A percentile compares a stretch with the other conserved stretches of the same genome.
Evolutionary conservation across 202 grass and related monocot species (phyloP).

Genomic region (Miscanthus sacchariflorus): DNA sequence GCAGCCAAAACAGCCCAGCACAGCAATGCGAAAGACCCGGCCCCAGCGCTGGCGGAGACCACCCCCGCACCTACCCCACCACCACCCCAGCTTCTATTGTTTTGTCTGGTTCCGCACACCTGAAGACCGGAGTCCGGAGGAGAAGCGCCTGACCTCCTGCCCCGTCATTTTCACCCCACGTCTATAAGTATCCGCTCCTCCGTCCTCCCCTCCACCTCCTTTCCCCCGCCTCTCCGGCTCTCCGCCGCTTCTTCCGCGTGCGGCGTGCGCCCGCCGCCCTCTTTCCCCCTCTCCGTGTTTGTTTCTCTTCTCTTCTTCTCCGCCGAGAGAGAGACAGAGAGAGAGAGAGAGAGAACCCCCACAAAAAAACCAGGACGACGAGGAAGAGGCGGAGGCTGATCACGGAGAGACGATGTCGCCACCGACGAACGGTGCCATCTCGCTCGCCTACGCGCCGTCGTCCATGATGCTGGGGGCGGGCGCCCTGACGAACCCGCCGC

Average conservation of each 20-base stretch:
- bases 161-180: constrained; percentile 37
- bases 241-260: constrained; percentile 45
- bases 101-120: background rate
- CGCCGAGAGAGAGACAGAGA: background rate
- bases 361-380: background rate
- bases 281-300: constrained; percentile 12
- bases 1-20: constrained; percentile 28
- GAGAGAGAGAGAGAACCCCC: background rate
- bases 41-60: constrained; percentile 12
- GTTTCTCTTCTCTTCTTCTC: constrained; percentile 3
- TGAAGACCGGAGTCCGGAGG: constrained; percentile 21
- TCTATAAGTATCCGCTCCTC: constrained; percentile 42
- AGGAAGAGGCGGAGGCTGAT: background rate
- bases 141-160: background rate
- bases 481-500: constrained; percentile 27
- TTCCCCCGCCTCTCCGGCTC: constrained; percentile 27
- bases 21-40: constrained; percentile 17
- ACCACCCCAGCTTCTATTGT: background rate
- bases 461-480: background rate
- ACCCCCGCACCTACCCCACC: constrained; percentile 1
- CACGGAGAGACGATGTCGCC: constrained; percentile 41
- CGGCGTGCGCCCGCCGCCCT: constrained; percentile 36
- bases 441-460: constrained; percentile 32
- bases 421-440: constrained; percentile 50
- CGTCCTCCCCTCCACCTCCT: background rate